Evolutionary conservation across 2,329 filamentous ascomycete species (phyloP).

Genomic region (Hyphodiscus sp.): DNA sequence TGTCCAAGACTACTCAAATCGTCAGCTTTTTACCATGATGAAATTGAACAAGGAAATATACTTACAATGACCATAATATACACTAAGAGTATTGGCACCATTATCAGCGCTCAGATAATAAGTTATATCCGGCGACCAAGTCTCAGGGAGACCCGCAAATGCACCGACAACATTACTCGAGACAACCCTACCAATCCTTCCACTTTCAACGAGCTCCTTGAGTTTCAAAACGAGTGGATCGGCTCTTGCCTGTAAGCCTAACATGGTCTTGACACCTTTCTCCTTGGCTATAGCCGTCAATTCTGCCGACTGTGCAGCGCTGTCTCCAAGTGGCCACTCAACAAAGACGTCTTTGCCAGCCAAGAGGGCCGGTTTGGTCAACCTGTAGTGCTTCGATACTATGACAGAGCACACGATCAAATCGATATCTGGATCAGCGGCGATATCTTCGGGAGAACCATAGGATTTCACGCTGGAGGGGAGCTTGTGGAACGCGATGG

Average conservation of each 20-base stretch:
- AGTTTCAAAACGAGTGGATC: slow-evolving; percentile 35
- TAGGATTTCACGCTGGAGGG: background rate
- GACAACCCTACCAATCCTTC: slow-evolving; percentile 37
- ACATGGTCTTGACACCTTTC: slow-evolving; percentile 37
- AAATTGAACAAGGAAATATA: background rate
- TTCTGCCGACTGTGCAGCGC: slow-evolving; percentile 36
- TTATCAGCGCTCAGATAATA: background rate
- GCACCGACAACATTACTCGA: slow-evolving; percentile 1
- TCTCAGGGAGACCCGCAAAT: background rate
- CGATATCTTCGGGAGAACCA: slow-evolving; percentile 30
- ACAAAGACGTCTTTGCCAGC: slow-evolving; percentile 42
- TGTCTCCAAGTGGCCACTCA: slow-evolving; percentile 43
- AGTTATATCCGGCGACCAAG: background rate
- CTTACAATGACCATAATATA: slow-evolving; percentile 15
- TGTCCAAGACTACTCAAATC: slow-evolving; percentile 28
- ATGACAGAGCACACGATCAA: slow-evolving; percentile 40
- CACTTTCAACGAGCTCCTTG: slow-evolving; percentile 35
- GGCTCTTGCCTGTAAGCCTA: slow-evolving; percentile 41
- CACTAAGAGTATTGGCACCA: slow-evolving; percentile 9
- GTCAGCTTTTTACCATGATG: background rate
- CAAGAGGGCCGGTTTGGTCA: slow-evolving; percentile 36
- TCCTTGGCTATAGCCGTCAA: slow-evolving; percentile 35
- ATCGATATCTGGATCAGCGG: slow-evolving; percentile 40
- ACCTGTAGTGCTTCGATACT: slow-evolving; percentile 36
- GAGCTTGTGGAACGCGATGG: background rate